Percentiles rank a stretch among this genome's conserved stretches.
Conservation (phyloP, 2,329 filamentous ascomycete species). For the Epicoccum sorghinum region DNA sequence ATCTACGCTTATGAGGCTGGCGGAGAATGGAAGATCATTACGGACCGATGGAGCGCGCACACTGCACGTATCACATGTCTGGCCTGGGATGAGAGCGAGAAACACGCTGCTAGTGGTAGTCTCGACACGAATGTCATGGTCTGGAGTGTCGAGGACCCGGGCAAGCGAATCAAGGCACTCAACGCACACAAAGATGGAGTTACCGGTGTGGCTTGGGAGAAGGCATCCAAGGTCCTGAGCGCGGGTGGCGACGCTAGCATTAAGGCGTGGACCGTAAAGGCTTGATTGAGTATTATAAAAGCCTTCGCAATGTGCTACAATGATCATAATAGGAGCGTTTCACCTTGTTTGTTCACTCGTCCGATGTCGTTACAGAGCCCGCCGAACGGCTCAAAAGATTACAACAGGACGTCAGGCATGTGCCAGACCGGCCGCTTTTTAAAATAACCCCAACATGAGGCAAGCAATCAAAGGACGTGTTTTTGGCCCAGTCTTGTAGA, state of each 20-base stretch:
- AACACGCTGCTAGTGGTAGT: conserved; percentile 81
- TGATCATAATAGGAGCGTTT: background rate
- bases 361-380: background rate
- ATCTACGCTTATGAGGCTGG: conserved; percentile 77
- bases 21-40: conserved; percentile 71
- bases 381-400: background rate
- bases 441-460: background rate
- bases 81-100: conserved; percentile 77
- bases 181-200: conserved; percentile 98
- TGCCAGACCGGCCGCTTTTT: background rate
- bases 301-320: background rate
- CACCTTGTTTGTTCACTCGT: background rate
- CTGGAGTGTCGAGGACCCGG: conserved; percentile 85
- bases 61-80: conserved; percentile 71
- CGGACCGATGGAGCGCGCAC: conserved; percentile 78
- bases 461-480: background rate
- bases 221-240: conserved; percentile 69
- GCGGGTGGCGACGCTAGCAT: conserved; percentile 86
- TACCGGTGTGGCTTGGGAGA: conserved; percentile 82
- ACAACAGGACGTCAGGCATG: background rate
- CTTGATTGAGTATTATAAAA: conserved; percentile 18
- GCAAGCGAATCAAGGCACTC: conserved; percentile 78
- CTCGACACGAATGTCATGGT: conserved; percentile 92
- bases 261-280: conserved; percentile 74
- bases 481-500: background rate